Conservation (phyloP, 805 yeast genomes). For the Myxozyma sirexii region DNA sequence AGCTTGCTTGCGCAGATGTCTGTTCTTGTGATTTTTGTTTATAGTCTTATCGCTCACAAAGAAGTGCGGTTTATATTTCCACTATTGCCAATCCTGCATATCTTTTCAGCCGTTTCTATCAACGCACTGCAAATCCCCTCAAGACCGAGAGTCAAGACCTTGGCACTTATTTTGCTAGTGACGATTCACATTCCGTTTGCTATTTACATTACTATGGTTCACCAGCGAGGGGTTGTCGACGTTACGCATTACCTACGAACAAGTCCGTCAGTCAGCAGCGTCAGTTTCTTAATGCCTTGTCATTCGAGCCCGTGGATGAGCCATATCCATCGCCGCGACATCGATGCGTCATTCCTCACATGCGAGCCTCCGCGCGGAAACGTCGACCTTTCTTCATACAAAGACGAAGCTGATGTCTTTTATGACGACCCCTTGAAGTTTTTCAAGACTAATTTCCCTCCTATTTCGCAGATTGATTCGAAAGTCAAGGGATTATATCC, state of each 20-base stretch:
- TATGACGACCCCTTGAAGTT: slow-evolving; percentile 68
- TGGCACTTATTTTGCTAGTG: slow-evolving; percentile 34
- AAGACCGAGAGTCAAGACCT: background rate
- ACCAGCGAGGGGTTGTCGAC: slow-evolving; percentile 84
- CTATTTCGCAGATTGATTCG: background rate
- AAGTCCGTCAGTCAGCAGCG: slow-evolving; percentile 46
- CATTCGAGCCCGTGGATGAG: slow-evolving; percentile 97
- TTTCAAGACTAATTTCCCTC: slow-evolving; percentile 57
- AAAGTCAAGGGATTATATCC: slow-evolving; percentile 38
- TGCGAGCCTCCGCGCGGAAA: slow-evolving; percentile 84
- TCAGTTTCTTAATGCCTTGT: slow-evolving; percentile 92
- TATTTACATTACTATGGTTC: slow-evolving; percentile 60
- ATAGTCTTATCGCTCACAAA: slow-evolving; percentile 76
- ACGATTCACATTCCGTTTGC: slow-evolving; percentile 50
- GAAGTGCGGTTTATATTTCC: slow-evolving; percentile 91
- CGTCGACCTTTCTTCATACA: slow-evolving; percentile 51
- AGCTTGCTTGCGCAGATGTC: slow-evolving; percentile 41
- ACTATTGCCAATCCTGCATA: slow-evolving; percentile 70
- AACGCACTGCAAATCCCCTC: slow-evolving; percentile 33
- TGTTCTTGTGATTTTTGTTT: slow-evolving; percentile 53
- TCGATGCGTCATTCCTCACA: slow-evolving; percentile 71
- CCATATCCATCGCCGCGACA: slow-evolving; percentile 63
- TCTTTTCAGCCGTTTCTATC: slow-evolving; percentile 49
- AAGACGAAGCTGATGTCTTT: slow-evolving; percentile 86
- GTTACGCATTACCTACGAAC: slow-evolving; percentile 58